Evolutionary conservation across 148 eudicot genomes (phyloP).

Genomic region (Cornus controversa): DNA sequence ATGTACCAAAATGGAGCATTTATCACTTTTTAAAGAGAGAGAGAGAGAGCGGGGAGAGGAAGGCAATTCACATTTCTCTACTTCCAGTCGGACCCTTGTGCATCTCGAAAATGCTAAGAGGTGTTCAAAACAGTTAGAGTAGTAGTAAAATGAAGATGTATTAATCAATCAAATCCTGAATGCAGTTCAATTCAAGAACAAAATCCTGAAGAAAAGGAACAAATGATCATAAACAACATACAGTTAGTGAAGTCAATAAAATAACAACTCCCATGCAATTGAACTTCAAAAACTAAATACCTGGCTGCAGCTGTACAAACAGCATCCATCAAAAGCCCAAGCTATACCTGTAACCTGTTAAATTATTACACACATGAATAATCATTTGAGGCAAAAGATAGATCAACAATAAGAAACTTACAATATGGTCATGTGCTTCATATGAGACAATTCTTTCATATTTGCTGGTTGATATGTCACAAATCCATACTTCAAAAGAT

Average conservation of each 20-base stretch:
- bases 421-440: constrained; percentile 66
- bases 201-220: not conserved
- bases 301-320: constrained; percentile 92
- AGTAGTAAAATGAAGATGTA: not conserved
- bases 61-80: too few relatives aligned
- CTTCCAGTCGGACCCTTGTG: not conserved
- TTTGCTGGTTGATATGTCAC: constrained; percentile 37
- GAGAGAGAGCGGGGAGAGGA: too few relatives aligned
- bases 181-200: not conserved
- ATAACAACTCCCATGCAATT: constrained; percentile 1
- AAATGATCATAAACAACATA: not conserved
- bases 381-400: constrained; percentile 2
- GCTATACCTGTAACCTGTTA: constrained; percentile 79
- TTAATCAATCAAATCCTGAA: not conserved
- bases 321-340: constrained; percentile 88
- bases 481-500: constrained; percentile 63
- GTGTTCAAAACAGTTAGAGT: not conserved
- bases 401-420: constrained; percentile 40
- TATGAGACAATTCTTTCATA: constrained; percentile 48
- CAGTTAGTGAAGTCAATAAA: not conserved
- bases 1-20: not conserved
- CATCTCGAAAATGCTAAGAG: not conserved
- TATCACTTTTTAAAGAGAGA: too few relatives aligned
- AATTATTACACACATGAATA: constrained; percentile 11
- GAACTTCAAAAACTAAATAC: constrained; percentile 31